Evolutionary conservation across 257 asterid genomes (phyloP).

Genomic region (Lavandula angustifolia): DNA sequence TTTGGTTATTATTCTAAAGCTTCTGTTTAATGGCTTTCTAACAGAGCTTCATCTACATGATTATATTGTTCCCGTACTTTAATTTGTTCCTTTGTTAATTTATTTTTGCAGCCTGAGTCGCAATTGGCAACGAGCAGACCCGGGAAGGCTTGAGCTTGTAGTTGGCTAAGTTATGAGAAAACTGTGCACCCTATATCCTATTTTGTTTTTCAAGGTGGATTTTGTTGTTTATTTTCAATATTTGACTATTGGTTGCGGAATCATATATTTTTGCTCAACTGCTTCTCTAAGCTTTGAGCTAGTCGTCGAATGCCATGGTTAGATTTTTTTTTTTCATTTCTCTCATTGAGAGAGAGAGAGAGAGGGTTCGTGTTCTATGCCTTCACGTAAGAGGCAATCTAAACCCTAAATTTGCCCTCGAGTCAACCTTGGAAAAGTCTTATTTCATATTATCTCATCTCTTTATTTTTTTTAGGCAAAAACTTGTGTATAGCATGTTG

Average conservation of each 20-base stretch:
- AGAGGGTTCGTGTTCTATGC: not conserved
- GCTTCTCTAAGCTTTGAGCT: not conserved
- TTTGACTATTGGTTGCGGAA: slow-evolving; percentile 11
- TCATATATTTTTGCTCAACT: not conserved
- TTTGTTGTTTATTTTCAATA: slow-evolving; percentile 7
- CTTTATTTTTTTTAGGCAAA: not conserved
- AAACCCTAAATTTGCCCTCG: not conserved
- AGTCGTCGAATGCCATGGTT: too few relatives aligned
- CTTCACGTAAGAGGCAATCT: not conserved
- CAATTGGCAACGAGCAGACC: slow-evolving; percentile 62
- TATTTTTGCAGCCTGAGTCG: slow-evolving; percentile 52
- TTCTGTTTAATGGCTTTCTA: too few relatives aligned
- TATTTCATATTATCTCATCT: not conserved
- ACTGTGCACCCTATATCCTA: not conserved
- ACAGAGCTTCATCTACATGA: not conserved
- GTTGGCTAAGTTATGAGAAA: slow-evolving; percentile 20
- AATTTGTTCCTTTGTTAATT: not conserved
- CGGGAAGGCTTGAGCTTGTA: slow-evolving; percentile 49
- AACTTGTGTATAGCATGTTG: too few relatives aligned
- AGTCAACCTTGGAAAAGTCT: not conserved
- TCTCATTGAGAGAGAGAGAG: not conserved
- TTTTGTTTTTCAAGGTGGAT: slow-evolving; percentile 8
- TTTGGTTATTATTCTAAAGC: not conserved
- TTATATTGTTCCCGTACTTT: not conserved
- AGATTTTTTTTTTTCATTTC: too few relatives aligned